Evolutionary conservation across 495 filamentous ascomycete genomes (phyloP).

Genomic region (Daldinia vernicosa): DNA sequence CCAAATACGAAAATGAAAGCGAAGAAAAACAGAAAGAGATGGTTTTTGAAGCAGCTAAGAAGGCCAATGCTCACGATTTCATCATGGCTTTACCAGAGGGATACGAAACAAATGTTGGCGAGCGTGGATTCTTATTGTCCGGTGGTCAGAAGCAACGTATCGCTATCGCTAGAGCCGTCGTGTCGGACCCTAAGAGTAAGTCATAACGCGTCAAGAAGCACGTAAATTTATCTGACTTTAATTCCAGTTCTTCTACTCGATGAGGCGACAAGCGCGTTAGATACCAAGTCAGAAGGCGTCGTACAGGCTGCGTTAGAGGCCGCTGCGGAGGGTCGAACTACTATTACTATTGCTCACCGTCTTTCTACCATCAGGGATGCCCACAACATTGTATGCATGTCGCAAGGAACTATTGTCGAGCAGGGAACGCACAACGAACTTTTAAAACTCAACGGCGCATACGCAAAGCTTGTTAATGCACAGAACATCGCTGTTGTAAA

Average conservation of each 20-base stretch:
- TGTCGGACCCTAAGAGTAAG: constrained; percentile 83
- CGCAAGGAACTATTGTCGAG: constrained; percentile 84
- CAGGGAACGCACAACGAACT: constrained; percentile 83
- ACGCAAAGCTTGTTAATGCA: constrained; percentile 80
- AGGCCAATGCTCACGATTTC: constrained; percentile 95
- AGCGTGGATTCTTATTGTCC: constrained; percentile 89
- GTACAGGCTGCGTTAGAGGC: constrained; percentile 93
- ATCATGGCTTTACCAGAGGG: constrained; percentile 83
- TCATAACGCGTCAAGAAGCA: background rate
- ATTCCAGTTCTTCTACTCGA: constrained; percentile 79
- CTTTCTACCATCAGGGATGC: constrained; percentile 93
- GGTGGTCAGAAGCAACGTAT: constrained; percentile 98
- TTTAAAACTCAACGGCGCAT: constrained; percentile 67
- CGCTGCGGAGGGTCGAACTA: constrained; percentile 89
- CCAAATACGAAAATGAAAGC: constrained; percentile 71
- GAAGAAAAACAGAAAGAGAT: constrained; percentile 72
- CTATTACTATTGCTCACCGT: constrained; percentile 94
- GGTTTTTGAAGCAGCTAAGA: constrained; percentile 82
- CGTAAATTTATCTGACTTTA: constrained; percentile 26
- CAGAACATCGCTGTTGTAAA: constrained; percentile 78
- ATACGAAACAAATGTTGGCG: constrained; percentile 94
- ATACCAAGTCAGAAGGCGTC: constrained; percentile 93
- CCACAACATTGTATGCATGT: constrained; percentile 96
- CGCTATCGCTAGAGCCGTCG: constrained; percentile 83
- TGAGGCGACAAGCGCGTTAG: constrained; percentile 93